These are phyloP conservation scores for Leccinum incarnatum DNA, from an alignment of 768 basidiomycete genomes.

Conservation along the genomic window DNA sequence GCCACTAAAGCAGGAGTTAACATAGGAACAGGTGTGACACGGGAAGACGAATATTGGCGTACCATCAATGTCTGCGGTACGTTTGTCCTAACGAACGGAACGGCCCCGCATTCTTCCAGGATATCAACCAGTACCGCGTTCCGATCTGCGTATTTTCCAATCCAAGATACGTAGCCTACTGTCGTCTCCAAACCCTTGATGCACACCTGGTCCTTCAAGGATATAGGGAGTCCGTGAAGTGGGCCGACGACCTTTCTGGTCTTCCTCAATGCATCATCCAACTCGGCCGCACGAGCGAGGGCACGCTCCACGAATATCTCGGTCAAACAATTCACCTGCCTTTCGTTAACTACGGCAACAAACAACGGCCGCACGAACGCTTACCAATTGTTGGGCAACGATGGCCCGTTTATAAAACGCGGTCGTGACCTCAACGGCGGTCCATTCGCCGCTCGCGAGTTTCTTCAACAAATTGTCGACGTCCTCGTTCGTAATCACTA, in stretches of 20 bases:
- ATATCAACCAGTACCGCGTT: constrained; percentile 66
- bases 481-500: constrained; percentile 56
- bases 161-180: constrained; percentile 75
- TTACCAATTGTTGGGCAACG: constrained; percentile 74
- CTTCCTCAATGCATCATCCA: constrained; percentile 58
- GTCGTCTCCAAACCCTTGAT: constrained; percentile 69
- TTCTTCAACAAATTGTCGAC: constrained; percentile 49
- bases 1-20: constrained; percentile 45
- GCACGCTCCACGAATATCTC: constrained; percentile 81
- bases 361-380: constrained; percentile 5
- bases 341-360: background rate
- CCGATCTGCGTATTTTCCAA: constrained; percentile 55
- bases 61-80: constrained; percentile 80
- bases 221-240: constrained; percentile 73
- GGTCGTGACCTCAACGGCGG: constrained; percentile 63
- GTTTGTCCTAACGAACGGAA: constrained; percentile 71
- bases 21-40: no score
- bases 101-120: constrained; percentile 61
- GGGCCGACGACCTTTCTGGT: constrained; percentile 70
- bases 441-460: constrained; percentile 53
- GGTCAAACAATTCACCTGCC: constrained; percentile 75
- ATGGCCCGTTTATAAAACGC: constrained; percentile 79
- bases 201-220: constrained; percentile 70
- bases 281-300: constrained; percentile 55
- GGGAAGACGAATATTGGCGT: constrained; percentile 7